A percentile compares a stretch with the other conserved stretches of the same genome.
Conservation (phyloP, 306 rosid genomes). For the Amphicarpaea edgeworthii region DNA sequence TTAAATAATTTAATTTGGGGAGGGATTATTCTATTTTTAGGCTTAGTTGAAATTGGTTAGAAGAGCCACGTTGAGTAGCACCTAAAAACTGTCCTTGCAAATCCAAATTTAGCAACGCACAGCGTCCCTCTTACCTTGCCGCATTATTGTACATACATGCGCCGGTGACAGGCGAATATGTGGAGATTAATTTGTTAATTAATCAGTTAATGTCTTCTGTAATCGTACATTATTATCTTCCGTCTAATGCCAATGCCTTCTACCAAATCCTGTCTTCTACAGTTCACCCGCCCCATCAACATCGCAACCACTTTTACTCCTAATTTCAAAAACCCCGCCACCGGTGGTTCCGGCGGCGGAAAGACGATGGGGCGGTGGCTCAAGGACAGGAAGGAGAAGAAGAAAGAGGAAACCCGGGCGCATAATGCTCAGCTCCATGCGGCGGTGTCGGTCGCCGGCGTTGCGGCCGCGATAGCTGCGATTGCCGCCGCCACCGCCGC, state of each 20-base stretch:
- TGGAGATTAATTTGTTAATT: neutral
- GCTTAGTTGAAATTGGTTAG: neutral
- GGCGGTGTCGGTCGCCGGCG: conserved; percentile 91
- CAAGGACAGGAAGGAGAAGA: conserved; percentile 97
- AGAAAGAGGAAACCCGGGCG: conserved; percentile 90
- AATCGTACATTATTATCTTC: neutral
- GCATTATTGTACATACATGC: conserved; percentile 34
- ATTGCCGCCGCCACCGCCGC: conserved; percentile 92
- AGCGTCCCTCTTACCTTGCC: neutral
- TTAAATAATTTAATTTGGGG: too few relatives aligned
- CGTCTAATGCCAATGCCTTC: neutral
- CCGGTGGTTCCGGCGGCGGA: conserved; percentile 45
- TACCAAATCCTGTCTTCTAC: conserved; percentile 39
- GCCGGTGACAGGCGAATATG: neutral
- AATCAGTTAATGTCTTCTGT: neutral
- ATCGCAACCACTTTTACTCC: conserved; percentile 21
- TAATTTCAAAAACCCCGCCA: conserved; percentile 50
- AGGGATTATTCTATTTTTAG: conserved; percentile 41
- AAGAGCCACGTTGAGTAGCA: conserved; percentile 14
- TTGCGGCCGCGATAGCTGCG: conserved; percentile 87
- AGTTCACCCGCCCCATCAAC: conserved; percentile 66
- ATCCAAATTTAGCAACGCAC: conserved; percentile 6
- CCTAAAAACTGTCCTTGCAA: conserved; percentile 31
- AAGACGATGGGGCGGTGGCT: conserved; percentile 98
- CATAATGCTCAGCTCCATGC: conserved; percentile 98